Conservation (phyloP, 495 filamentous ascomycete genomes). For the Tuber borchii region DNA sequence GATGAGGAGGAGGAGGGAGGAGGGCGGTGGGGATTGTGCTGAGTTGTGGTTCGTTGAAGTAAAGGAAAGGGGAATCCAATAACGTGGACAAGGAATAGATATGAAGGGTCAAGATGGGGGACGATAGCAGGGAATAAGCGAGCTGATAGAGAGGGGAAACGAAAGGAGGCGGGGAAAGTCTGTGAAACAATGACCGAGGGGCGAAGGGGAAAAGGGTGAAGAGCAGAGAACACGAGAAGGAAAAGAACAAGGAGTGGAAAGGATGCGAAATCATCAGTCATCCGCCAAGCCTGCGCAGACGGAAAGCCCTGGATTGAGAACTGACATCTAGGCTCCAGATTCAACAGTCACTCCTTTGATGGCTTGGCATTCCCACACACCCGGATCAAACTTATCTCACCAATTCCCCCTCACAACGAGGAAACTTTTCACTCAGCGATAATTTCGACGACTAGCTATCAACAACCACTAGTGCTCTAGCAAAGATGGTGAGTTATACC, state of each 20-base stretch:
- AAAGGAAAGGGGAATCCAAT: not conserved
- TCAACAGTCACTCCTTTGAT: not conserved
- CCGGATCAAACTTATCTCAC: not conserved
- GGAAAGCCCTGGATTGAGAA: not conserved
- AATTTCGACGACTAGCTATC: not conserved
- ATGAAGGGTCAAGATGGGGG: not conserved
- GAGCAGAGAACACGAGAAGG: not conserved
- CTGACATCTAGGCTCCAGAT: not conserved
- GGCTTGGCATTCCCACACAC: not conserved
- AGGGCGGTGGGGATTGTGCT: not conserved
- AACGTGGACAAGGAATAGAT: not conserved
- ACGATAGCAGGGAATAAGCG: not conserved
- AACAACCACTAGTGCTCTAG: not conserved
- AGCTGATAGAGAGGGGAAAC: not conserved
- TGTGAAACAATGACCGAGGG: not conserved
- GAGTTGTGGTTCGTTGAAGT: not conserved
- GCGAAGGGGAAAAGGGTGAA: not conserved
- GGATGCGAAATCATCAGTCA: not conserved
- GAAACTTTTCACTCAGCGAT: not conserved
- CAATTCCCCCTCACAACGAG: not conserved
- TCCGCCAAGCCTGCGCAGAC: not conserved
- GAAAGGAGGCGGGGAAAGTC: not conserved
- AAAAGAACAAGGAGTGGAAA: not conserved
- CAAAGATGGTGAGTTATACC: not conserved
- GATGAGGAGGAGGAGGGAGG: not conserved